phyloP scores from a whole-genome alignment of 495 filamentous ascomycete genomes.

The Xeromyces bisporus region DNA sequence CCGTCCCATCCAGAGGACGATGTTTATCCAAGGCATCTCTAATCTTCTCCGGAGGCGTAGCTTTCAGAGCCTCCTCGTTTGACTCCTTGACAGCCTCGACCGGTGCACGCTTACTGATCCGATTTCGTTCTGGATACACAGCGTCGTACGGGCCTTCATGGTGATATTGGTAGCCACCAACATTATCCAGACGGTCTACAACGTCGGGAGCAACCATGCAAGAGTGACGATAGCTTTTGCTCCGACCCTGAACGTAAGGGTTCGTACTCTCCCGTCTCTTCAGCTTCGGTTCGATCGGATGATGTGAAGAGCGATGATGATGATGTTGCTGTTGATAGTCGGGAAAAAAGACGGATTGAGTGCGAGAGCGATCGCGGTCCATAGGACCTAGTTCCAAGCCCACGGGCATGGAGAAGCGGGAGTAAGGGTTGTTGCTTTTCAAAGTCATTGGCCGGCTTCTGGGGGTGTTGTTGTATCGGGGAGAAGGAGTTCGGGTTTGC shows the following conservation, averaged over 20 bases:
- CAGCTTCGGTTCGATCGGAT: constrained; percentile 16
- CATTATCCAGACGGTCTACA: constrained; percentile 64
- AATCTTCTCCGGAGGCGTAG: constrained; percentile 69
- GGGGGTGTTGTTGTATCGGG: background rate
- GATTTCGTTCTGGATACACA: constrained; percentile 53
- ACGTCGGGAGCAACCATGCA: constrained; percentile 54
- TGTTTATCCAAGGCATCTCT: constrained; percentile 56
- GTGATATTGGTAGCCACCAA: constrained; percentile 50
- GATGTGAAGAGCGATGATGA: no score
- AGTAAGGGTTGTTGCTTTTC: constrained; percentile 22
- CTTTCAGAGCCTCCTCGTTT: constrained; percentile 63
- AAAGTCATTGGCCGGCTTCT: no score
- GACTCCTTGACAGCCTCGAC: constrained; percentile 58
- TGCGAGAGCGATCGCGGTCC: constrained; percentile 7
- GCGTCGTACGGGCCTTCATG: constrained; percentile 91
- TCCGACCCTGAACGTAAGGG: constrained; percentile 7
- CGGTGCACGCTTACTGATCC: constrained; percentile 42
- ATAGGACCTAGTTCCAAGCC: constrained; percentile 3
- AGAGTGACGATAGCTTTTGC: constrained; percentile 36
- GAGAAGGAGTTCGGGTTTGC: no score
- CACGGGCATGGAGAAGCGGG: constrained; percentile 17
- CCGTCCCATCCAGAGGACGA: constrained; percentile 71
- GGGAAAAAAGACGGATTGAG: constrained; percentile 15
- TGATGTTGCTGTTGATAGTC: constrained; percentile 19
- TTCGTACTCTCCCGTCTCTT: constrained; percentile 6